Conservation (phyloP, 768 basidiomycete genomes). For the Pholiota microspora region DNA sequence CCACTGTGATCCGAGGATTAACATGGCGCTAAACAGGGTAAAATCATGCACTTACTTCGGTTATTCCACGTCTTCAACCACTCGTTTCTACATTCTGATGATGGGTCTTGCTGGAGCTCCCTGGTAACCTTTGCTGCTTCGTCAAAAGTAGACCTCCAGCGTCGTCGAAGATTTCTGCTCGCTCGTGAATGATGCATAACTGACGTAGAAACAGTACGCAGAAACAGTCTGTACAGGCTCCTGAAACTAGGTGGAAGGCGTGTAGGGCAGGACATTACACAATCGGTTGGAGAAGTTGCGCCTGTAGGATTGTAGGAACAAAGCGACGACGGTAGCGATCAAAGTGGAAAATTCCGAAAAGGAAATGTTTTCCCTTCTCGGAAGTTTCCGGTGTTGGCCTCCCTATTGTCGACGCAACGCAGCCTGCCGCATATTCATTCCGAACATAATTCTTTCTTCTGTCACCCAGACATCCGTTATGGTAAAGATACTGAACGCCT, state of each 20-base stretch:
- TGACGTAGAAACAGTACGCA: constrained; percentile 54
- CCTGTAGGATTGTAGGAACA: not conserved
- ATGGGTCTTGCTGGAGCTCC: constrained; percentile 33
- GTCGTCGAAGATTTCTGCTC: constrained; percentile 39
- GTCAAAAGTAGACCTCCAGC: constrained; percentile 58
- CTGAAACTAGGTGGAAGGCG: constrained; percentile 40
- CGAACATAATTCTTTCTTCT: too few relatives aligned
- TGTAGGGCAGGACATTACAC: not conserved
- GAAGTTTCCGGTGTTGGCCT: too few relatives aligned
- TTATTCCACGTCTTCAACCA: constrained; percentile 56
- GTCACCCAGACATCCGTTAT: too few relatives aligned
- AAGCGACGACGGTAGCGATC: not conserved
- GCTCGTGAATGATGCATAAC: constrained; percentile 51
- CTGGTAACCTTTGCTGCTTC: constrained; percentile 41
- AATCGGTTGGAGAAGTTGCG: not conserved
- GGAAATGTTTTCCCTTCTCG: too few relatives aligned
- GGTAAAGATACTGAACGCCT: too few relatives aligned
- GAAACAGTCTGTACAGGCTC: constrained; percentile 59
- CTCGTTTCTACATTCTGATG: constrained; percentile 26
- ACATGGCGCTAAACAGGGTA: not conserved
- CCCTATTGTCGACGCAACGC: too few relatives aligned
- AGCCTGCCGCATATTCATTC: too few relatives aligned
- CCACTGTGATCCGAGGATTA: constrained; percentile 42
- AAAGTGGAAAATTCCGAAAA: too few relatives aligned
- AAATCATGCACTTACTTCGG: constrained; percentile 42